Conservation (phyloP, 108 stramenopile species). For the Bacterosira constricta region DNA sequence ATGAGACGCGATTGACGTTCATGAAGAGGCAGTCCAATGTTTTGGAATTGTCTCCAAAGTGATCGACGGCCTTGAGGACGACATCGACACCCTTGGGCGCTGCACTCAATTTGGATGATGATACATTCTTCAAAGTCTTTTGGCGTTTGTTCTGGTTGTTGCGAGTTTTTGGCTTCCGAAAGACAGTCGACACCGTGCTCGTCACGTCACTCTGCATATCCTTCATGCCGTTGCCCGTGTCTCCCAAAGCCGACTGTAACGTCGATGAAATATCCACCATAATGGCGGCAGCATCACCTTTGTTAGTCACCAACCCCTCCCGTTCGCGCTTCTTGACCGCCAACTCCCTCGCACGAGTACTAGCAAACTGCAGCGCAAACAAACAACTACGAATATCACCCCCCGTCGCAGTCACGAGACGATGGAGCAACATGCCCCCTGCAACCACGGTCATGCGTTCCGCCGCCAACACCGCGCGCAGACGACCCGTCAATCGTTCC, state of each 20-base stretch:
- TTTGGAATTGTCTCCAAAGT: conserved; percentile 73
- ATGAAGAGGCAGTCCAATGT: conserved; percentile 72
- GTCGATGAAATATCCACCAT: conserved; percentile 65
- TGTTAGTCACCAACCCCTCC: conserved; percentile 4
- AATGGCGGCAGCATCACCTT: neutral
- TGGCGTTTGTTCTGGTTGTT: conserved; percentile 14
- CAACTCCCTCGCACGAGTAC: conserved; percentile 53
- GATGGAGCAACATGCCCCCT: conserved; percentile 60
- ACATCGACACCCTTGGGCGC: conserved; percentile 22
- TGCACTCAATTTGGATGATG: neutral
- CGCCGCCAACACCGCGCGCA: conserved; percentile 72
- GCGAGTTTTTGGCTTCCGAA: conserved; percentile 55
- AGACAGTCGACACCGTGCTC: conserved; percentile 61
- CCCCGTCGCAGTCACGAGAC: conserved; percentile 68
- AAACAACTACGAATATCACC: conserved; percentile 93
- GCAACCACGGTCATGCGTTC: conserved; percentile 65
- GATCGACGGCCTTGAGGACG: conserved; percentile 50
- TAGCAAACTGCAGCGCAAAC: conserved; percentile 92
- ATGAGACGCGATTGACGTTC: conserved; percentile 70
- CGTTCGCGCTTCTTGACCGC: conserved; percentile 35
- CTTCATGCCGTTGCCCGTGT: conserved; percentile 68
- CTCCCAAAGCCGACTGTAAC: conserved; percentile 55
- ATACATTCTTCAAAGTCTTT: conserved; percentile 15
- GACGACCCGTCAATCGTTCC: conserved; percentile 76
- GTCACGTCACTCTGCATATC: conserved; percentile 77